phyloP scores from a whole-genome alignment of 176 grass and related monocot genomes.

The Paspalum notatum region DNA sequence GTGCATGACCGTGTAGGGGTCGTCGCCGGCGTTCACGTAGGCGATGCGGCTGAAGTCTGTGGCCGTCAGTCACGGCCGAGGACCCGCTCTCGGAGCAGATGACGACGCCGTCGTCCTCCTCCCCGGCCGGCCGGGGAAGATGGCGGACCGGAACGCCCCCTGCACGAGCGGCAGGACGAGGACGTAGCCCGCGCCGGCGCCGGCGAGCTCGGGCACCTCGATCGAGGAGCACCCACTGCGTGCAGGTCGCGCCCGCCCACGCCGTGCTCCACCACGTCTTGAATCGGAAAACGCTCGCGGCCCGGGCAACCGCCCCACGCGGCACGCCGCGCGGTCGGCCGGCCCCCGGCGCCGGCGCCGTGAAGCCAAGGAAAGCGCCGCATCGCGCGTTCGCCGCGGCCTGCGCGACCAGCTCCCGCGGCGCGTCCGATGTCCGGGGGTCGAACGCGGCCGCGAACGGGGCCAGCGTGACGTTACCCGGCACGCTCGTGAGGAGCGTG shows the following conservation, averaged over 20 bases:
- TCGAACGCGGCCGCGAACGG: not conserved
- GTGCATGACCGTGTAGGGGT: slow-evolving; percentile 52
- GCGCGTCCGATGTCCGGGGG: not conserved
- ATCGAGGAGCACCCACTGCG: no score
- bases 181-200: no score
- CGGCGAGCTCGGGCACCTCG: no score
- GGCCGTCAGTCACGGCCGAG: slow-evolving; percentile 5
- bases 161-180: no score
- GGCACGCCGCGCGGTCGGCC: slow-evolving; percentile 57
- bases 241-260: no score
- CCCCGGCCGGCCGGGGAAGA: slow-evolving; percentile 51
- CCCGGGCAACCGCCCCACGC: slow-evolving; percentile 35
- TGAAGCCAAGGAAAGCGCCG: slow-evolving; percentile 69
- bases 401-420: not conserved
- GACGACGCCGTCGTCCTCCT: slow-evolving; percentile 52
- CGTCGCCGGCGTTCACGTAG: slow-evolving; percentile 64
- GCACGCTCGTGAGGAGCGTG: slow-evolving; percentile 50
- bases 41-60: slow-evolving; percentile 40
- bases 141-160: slow-evolving; percentile 58
- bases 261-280: no score
- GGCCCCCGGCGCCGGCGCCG: not conserved
- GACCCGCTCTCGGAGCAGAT: slow-evolving; percentile 75
- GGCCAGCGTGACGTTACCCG: slow-evolving; percentile 48
- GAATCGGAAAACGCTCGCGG: no score
- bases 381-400: not conserved